These are phyloP conservation scores for Blakeslea trispora DNA, from an alignment of 371 early-diverging fungal species.

Conservation along the genomic window DNA sequence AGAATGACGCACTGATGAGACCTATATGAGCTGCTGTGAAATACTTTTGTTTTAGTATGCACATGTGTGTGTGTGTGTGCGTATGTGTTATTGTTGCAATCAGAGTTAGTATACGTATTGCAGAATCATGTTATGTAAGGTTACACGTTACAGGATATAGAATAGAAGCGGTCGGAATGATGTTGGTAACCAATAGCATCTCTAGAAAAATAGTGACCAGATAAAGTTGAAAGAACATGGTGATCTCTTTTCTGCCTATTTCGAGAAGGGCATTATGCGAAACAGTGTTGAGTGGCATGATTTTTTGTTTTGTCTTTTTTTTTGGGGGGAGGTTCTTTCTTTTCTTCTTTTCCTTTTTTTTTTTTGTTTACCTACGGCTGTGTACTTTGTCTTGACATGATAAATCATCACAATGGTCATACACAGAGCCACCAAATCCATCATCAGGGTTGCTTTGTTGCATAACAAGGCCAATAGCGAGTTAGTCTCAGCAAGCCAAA, in stretches of 20 bases:
- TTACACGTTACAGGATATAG: constrained; percentile 67
- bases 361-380: constrained; percentile 75
- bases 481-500: too few relatives aligned
- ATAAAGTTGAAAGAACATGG: constrained; percentile 89
- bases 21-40: constrained; percentile 77
- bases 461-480: too few relatives aligned
- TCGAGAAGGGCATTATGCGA: neutral
- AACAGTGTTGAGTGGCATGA: constrained; percentile 18
- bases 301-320: too few relatives aligned
- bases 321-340: too few relatives aligned
- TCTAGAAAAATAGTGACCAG: constrained; percentile 70
- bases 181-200: constrained; percentile 76
- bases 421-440: constrained; percentile 75
- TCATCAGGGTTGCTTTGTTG: constrained; percentile 66
- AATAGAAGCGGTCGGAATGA: constrained; percentile 74
- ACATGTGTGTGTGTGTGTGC: constrained; percentile 10
- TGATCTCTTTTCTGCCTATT: constrained; percentile 85
- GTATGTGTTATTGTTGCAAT: too few relatives aligned
- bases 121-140: too few relatives aligned
- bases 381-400: constrained; percentile 89
- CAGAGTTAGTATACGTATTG: too few relatives aligned
- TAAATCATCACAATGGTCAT: constrained; percentile 92
- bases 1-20: constrained; percentile 71
- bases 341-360: too few relatives aligned
- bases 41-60: constrained; percentile 51